Base-by-base conservation (phyloP, 257 asterid genomes). In the Coffea canephora region DNA sequence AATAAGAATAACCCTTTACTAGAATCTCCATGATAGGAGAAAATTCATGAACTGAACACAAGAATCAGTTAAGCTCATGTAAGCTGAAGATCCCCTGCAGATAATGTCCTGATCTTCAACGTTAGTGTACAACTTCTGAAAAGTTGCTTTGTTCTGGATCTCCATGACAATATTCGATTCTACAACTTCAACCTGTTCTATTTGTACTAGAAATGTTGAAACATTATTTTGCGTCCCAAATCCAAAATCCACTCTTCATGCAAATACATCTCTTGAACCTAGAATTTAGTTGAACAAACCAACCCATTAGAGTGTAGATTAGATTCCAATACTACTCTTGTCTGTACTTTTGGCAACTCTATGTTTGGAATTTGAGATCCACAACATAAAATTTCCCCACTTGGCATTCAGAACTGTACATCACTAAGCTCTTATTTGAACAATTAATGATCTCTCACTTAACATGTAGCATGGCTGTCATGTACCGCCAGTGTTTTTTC, bases 41-140 rank as follows among this genome's bases (percentile, higher is more conserved):
- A 80, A 83, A 85, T 87, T 84, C 92, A 88, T 90, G 86, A 86
- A 90, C 85, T 78, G 69, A 76, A 81, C 77, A 71, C 79, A 77
- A 71, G 55, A 74, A 75, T 70, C 65, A 65, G 55, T 74, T 49
- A 45, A 27, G 55, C n/a, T 48, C 49, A 85, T 82, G 14, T n/a
- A 2, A 70, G 80, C 83, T 83, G 87, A 80, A 85, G 83, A 88
- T 88, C 89, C 1, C 12, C 84, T 85, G 81, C 78, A 76, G 88
- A 85, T 83, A 83, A 82, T 80, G 83, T 82, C 84, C 82, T 81
- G 69, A 59, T 82, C 57, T 69, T 77, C 84, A 76, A 39, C 50
- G 77, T 76, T n/a, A 1, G 45, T 85, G 18, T 69, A 84, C 80
- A 85, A 71, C 75, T 45, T 86, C 84, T 83, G 34, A 62, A 79